A percentile compares a stretch with the other conserved stretches of the same genome.
Conservation (phyloP, 352 stramenopile genomes). For the Lagenidium sp. region DNA sequence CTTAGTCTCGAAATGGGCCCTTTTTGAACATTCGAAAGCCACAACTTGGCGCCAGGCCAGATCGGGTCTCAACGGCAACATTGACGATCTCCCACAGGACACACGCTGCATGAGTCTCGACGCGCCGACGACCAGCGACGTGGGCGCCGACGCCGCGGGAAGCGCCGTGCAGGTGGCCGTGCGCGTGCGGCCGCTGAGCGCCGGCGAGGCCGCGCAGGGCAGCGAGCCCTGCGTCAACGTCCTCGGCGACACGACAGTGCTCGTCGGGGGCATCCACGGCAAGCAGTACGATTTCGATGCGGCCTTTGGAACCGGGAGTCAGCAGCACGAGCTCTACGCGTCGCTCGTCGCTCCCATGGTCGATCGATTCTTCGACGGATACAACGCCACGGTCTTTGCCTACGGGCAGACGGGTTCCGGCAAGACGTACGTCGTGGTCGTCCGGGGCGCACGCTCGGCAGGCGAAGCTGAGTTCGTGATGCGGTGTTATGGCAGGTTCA, state of each 20-base stretch:
- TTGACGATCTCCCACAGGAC: neutral
- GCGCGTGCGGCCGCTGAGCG: conserved; percentile 39
- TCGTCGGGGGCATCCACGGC: conserved; percentile 20
- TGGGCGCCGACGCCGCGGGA: neutral
- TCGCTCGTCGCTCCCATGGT: conserved; percentile 49
- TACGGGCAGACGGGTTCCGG: conserved; percentile 92
- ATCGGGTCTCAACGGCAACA: conserved; percentile 1
- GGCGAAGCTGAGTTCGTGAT: no score
- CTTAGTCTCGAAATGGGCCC: no score
- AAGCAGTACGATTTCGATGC: conserved; percentile 78
- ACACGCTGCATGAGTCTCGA: no score
- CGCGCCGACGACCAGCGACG: neutral
- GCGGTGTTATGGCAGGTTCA: conserved; percentile 82
- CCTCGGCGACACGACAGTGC: conserved; percentile 10
- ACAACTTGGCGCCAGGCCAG: no score
- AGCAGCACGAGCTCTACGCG: conserved; percentile 43
- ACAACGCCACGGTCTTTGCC: conserved; percentile 93
- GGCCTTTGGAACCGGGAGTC: conserved; percentile 33
- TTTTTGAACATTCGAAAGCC: no score
- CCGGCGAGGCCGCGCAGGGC: conserved; percentile 23
- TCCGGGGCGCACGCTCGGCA: no score
- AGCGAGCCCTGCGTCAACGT: conserved; percentile 25
- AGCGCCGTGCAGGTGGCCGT: conserved; percentile 46
- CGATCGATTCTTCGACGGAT: conserved; percentile 88
- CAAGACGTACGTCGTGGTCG: conserved; percentile 64